Base-by-base conservation (phyloP, 176 grass and related monocot genomes). In the Raddia distichophylla region DNA sequence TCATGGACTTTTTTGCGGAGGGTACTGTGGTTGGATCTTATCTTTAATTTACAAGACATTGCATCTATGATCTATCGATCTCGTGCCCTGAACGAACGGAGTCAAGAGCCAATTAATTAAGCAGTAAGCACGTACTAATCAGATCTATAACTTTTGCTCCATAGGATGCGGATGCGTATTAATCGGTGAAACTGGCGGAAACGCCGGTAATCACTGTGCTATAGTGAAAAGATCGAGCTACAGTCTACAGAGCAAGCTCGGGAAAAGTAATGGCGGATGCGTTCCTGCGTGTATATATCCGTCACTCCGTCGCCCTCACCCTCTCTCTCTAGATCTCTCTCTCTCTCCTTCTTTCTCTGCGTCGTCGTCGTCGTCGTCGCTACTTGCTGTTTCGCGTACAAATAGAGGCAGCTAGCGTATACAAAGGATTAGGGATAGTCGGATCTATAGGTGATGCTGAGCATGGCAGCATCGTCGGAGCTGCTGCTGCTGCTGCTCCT, bases 311-410 rank as follows among this genome's bases (percentile, higher is more conserved):
- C 46, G 20, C 66, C 48, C 74, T 79, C 65, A 43, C 46, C 80
- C 27, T 27, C 37, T 40, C 37, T 81, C 70, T 55, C 50, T 27
- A 27, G 27, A 27, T 27, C 27, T 55, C 80, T 27, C 37, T 40
- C 37, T 81, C 70, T 55, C 50, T 27, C 50, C 60, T 85, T 17
- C 60, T 85, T 17, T 63, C 40, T 74, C 46, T 18, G 40, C 63
- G 50, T 17, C 56, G 10, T 40, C 37, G 37, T 40, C 3, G 37
- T 3, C 37, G 27, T 40, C 37, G 37, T 73, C 55, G 34, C 60
- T 34, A 34, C 64, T 48, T 22, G 74, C 10, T n/a, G 27, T 27
- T 27, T 79, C 8, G 70, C 64, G 6, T 17, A 35, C 27, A 35
- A 14, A 59, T 7, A 10, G 57, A n/a, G 17, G 54, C 54, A 56